A percentile compares a stretch with the other conserved stretches of the same genome.
Evolutionary conservation across 2,329 filamentous ascomycete genomes (phyloP).

Genomic region (Colletotrichum costaricense): DNA sequence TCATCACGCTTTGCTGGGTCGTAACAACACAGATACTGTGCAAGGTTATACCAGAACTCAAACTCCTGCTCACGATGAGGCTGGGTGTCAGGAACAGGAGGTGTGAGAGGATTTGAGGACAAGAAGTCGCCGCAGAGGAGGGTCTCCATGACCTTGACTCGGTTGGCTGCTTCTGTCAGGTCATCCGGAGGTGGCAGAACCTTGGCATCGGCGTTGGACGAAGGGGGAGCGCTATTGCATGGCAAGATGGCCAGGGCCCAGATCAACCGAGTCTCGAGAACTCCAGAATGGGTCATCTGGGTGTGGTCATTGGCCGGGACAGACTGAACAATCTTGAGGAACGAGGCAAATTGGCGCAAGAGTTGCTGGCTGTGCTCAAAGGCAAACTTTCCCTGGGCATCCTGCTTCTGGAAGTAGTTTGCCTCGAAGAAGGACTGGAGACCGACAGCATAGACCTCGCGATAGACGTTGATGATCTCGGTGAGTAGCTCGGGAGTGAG

Average conservation of each 20-base stretch:
- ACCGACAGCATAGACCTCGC: constrained; percentile 79
- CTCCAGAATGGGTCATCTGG: constrained; percentile 64
- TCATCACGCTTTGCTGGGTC: constrained; percentile 72
- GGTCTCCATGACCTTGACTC: constrained; percentile 80
- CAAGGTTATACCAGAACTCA: constrained; percentile 86
- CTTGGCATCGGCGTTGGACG: constrained; percentile 47
- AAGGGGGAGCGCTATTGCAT: constrained; percentile 49
- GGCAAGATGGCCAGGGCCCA: constrained; percentile 68
- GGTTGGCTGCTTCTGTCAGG: constrained; percentile 71
- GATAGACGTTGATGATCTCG: constrained; percentile 78
- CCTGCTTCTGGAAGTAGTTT: constrained; percentile 77
- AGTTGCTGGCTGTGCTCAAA: constrained; percentile 65
- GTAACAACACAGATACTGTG: constrained; percentile 71
- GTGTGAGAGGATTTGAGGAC: constrained; percentile 64
- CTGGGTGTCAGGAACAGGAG: constrained; percentile 61
- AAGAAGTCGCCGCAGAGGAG: constrained; percentile 80
- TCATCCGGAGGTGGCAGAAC: constrained; percentile 66
- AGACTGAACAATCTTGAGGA: constrained; percentile 66
- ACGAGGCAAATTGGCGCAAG: constrained; percentile 74
- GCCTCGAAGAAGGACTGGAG: constrained; percentile 85
- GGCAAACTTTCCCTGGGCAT: constrained; percentile 54
- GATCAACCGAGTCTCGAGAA: constrained; percentile 68
- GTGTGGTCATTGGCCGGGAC: constrained; percentile 61
- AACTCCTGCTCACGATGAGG: constrained; percentile 71
- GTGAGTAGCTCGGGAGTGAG: constrained; percentile 65